Percentiles rank a stretch among this genome's conserved stretches.
These are phyloP conservation scores for Aspergillus cejpii DNA, from an alignment of 2,329 filamentous ascomycete genomes.

Conservation along the genomic window DNA sequence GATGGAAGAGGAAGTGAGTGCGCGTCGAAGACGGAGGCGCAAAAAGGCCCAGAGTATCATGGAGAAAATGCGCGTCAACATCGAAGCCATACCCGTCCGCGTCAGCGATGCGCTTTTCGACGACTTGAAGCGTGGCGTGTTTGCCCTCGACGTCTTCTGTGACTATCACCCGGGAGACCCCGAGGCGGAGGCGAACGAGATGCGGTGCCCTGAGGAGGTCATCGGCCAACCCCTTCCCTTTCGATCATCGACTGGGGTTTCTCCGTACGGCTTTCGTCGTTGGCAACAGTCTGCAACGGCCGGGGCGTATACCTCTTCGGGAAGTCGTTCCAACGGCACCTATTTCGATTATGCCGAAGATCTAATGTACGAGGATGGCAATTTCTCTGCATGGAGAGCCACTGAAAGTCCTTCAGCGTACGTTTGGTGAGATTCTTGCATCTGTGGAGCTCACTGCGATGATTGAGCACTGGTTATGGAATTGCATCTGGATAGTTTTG, in stretches of 20 bases:
- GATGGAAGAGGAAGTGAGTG: constrained; percentile 23
- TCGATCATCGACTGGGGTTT: constrained; percentile 3
- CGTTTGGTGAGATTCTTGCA: not conserved
- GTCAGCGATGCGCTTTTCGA: constrained; percentile 25
- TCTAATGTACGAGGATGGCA: constrained; percentile 3
- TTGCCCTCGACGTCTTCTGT: constrained; percentile 24
- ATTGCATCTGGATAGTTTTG: not conserved
- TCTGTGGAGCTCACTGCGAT: too few species aligned
- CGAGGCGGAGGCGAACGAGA: constrained; percentile 21
- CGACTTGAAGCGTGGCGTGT: constrained; percentile 29
- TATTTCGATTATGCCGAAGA: constrained; percentile 5
- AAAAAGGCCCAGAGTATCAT: constrained; percentile 19
- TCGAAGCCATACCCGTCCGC: constrained; percentile 27
- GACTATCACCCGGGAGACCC: constrained; percentile 30
- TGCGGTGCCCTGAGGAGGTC: constrained; percentile 9
- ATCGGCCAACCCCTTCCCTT: not conserved
- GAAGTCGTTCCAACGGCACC: constrained; percentile 9
- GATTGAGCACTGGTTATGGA: not conserved
- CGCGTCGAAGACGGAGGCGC: constrained; percentile 18
- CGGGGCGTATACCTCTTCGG: constrained; percentile 10
- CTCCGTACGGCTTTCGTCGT: constrained; percentile 14
- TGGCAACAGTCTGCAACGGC: constrained; percentile 10
- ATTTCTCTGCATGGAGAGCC: not conserved
- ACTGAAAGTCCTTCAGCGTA: not conserved
- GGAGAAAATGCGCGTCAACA: constrained; percentile 17